Conservation (phyloP, 176 grass and related monocot species). For the Oropetium thomaeum region DNA sequence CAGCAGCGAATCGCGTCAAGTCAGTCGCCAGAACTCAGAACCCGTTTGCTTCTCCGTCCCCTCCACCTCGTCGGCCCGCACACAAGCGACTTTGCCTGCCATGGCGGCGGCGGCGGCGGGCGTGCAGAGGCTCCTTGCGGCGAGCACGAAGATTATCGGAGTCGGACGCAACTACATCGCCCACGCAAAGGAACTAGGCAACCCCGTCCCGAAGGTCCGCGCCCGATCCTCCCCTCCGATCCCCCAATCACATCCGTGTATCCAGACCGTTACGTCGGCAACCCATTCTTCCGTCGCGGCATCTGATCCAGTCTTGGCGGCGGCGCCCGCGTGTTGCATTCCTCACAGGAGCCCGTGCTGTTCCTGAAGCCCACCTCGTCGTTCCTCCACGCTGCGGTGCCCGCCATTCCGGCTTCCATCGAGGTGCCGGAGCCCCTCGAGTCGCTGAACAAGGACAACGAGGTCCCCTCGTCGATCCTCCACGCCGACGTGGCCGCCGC, state of each 20-base stretch:
- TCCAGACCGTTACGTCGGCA: neutral
- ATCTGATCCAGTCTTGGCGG: neutral
- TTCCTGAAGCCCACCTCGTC: constrained; percentile 97
- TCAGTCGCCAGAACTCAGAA: neutral
- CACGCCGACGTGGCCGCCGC: constrained; percentile 57
- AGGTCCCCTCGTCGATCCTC: constrained; percentile 91
- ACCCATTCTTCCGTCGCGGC: neutral
- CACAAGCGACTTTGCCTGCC: neutral
- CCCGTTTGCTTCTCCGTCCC: neutral
- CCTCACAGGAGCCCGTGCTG: constrained; percentile 73
- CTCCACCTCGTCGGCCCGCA: neutral
- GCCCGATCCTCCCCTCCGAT: neutral
- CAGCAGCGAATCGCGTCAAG: neutral
- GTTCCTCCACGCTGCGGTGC: constrained; percentile 65
- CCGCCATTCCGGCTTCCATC: constrained; percentile 53
- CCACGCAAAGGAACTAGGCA: constrained; percentile 89
- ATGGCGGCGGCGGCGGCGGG: constrained; percentile 47
- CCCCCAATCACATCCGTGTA: neutral
- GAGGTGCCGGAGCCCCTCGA: constrained; percentile 85
- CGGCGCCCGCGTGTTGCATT: neutral
- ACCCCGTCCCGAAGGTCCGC: constrained; percentile 83
- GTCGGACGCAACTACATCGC: constrained; percentile 77
- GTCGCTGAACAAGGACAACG: constrained; percentile 71
- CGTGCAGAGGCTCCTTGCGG: constrained; percentile 56
- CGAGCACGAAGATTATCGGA: constrained; percentile 82